Base-by-base conservation (phyloP, 257 asterid genomes). In the Dorcoceras hygrometricum region DNA sequence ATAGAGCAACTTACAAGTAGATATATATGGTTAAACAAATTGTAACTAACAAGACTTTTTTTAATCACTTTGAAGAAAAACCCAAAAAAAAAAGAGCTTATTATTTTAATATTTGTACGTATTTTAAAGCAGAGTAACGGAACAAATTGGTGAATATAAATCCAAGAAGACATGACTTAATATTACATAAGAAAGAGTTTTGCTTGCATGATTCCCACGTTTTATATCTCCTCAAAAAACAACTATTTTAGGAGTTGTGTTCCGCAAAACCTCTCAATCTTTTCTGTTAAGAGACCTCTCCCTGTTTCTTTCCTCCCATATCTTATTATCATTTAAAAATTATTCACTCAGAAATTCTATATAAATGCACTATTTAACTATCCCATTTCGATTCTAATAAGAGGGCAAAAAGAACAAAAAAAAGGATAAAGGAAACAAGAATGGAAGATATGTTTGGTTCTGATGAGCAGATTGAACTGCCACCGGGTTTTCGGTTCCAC, bases 401-500 rank as follows among this genome's bases (percentile, higher is more conserved):
- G 43, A 18, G n/a, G n/a, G n/a, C n/a, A 3, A 18, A n/a, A 22
- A 22, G 4, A 23, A 3, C 27, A 6, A 5, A n/a, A 64, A 22
- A 46, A n/a, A n/a, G n/a, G n/a, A n/a, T n/a, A n/a, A n/a, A 18
- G n/a, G 27, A 16, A n/a, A 31, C 43, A 78, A 48, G 43, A 64
- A 82, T 80, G 84, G 80, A 66, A 27, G 65, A 53, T 2, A n/a
- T 56, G 7, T 28, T 65, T 1, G 73, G 46, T 58, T 67, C 61
- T 32, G 79, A 78, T 3, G 88, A 81, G 61, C 68, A 58, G 2
- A 69, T 88, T 39, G 84, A 80, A 27, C 58, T 88, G 71, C 96
- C 93, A 19, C 94, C 96, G 0, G 96, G 96, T 48, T 88, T 88
- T 43, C 85, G 95, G 1, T 87, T 87, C 68, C 95, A 87, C 57